Percentiles rank a stretch among this genome's conserved stretches.
phyloP scores from a whole-genome alignment of 2,329 filamentous ascomycete genomes.

The Pleomassaria siparia region DNA sequence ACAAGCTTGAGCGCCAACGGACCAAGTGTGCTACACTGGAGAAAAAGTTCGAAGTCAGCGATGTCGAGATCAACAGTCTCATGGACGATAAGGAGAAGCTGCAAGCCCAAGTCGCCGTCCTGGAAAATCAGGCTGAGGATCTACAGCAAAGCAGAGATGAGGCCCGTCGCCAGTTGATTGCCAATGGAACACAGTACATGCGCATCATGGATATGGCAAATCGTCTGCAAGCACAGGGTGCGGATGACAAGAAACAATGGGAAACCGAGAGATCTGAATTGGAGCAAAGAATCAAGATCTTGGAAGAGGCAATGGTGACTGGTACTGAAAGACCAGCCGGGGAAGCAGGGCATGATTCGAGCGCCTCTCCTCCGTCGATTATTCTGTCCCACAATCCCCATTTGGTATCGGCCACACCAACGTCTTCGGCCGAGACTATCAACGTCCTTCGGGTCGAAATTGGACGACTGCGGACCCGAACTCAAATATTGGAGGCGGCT shows the following conservation, averaged over 20 bases:
- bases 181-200: constrained; percentile 53
- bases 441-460: constrained; percentile 36
- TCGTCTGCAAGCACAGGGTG: constrained; percentile 47
- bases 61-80: constrained; percentile 50
- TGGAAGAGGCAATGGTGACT: constrained; percentile 39
- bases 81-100: constrained; percentile 55
- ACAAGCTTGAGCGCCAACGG: constrained; percentile 54
- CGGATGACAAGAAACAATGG: constrained; percentile 47
- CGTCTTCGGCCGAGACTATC: constrained; percentile 25
- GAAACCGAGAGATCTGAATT: constrained; percentile 43
- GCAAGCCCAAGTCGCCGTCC: constrained; percentile 47
- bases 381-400: constrained; percentile 5
- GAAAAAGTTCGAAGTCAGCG: constrained; percentile 43
- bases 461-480: constrained; percentile 29
- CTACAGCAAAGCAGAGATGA: constrained; percentile 52
- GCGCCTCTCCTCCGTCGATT: constrained; percentile 3
- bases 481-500: constrained; percentile 27
- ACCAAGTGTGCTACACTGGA: constrained; percentile 54
- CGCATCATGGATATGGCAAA: constrained; percentile 55
- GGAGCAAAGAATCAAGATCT: constrained; percentile 36
- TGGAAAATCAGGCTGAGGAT: constrained; percentile 55
- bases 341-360: not conserved
- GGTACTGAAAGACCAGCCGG: constrained; percentile 11
- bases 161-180: constrained; percentile 44
- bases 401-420: not conserved